phyloP scores from a whole-genome alignment of 176 grass and related monocot species.

The Zoysia japonica region DNA sequence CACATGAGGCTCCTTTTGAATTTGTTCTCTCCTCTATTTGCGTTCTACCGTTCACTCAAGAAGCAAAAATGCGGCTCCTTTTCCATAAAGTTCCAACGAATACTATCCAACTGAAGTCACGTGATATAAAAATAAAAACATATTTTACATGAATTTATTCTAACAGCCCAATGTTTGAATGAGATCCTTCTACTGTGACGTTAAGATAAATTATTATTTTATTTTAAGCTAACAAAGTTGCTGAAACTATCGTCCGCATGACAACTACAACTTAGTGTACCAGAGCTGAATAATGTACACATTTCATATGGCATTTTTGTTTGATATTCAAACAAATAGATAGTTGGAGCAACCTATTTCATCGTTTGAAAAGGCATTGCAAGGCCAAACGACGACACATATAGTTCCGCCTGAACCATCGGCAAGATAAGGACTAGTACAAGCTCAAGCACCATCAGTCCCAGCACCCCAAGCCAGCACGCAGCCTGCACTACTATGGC shows the following conservation, averaged over 20 bases:
- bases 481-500: too few relatives aligned
- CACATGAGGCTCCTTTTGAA: too few relatives aligned
- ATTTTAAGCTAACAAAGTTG: too few relatives aligned
- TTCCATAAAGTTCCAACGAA: neutral
- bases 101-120: neutral
- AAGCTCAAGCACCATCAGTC: slow-evolving; percentile 12
- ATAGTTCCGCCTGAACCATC: neutral
- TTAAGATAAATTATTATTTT: too few relatives aligned
- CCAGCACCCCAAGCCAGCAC: neutral
- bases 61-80: neutral
- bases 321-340: neutral
- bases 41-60: neutral
- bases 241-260: too few relatives aligned
- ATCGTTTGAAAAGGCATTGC: neutral
- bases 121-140: neutral
- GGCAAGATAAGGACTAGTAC: neutral
- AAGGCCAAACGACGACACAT: neutral
- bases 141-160: neutral
- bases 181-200: too few relatives aligned
- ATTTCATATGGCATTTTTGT: neutral
- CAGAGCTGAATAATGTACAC: too few relatives aligned
- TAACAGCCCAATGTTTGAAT: too few relatives aligned
- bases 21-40: too few relatives aligned
- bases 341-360: too few relatives aligned
- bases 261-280: too few relatives aligned